Evolutionary conservation across 371 early-diverging fungal genomes (phyloP), one percentile per base, ranked within the genome.

Genomic region (Paraphysoderma sedebokerense): DNA sequence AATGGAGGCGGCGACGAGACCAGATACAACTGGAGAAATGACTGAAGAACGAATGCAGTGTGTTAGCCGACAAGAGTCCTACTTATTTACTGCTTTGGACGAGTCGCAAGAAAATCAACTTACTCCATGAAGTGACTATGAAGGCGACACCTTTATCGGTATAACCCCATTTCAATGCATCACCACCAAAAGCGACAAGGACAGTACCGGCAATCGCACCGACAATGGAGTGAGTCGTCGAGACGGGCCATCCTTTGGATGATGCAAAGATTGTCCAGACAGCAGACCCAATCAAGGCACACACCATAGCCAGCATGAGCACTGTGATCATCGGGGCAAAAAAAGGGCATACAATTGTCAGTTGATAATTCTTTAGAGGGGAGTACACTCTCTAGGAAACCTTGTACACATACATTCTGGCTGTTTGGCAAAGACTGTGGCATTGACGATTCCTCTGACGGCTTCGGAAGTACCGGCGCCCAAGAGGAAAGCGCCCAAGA

Each of bases 131-230:
- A 22, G 76, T 61, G 46, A 87, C 65, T 53, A 87, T 85, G 50
- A 69, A 69, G 36, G 64, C 70, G 22, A 87, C 62, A 33, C 84
- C 88, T n/a, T n/a, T n/a, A n/a, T n/a, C n/a, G 34, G 58, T 53
- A 62, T 69, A 82, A 15, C 58, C 61, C 87, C 88, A 88, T 52
- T 67, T 56, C 41, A 87, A 76, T 27, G 73, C 59, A n/a, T 46
- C 44, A 23, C 56, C 52, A 40, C 89, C 89, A 44, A 71, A 82
- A 0, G 71, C 77, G 49, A 83, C 63, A 40, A 89, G 77, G 46
- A 85, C 89, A 15, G 70, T 66, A 49, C 89, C 86, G 46, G 73
- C 65, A 48, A 86, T 61, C 27, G 84, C 90, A 50, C 86, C 89
- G 26, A 86, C 80, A 49, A 90, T 81, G 32, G 84, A 74, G 57